phyloP scores from a whole-genome alignment of 805 yeast genomes.

The Pichia membranifaciens region DNA sequence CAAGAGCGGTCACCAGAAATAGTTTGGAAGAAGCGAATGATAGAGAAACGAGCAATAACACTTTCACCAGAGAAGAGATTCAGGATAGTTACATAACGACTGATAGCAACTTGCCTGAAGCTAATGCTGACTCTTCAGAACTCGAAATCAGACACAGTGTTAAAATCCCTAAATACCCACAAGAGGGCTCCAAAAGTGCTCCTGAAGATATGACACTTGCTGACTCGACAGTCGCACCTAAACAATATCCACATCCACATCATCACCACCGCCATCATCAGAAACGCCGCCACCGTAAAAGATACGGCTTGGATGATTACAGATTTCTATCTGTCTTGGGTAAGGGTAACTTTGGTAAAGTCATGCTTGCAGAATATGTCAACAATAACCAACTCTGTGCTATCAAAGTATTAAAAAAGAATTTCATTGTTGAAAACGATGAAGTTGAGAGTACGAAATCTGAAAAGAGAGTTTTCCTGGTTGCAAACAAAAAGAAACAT shows the following conservation, averaged over 20 bases:
- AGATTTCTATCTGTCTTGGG: slow-evolving; percentile 92
- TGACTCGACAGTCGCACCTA: slow-evolving; percentile 1
- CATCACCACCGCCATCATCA: slow-evolving; percentile 25
- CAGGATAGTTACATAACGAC: not conserved
- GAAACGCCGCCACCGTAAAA: slow-evolving; percentile 48
- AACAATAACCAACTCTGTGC: slow-evolving; percentile 82
- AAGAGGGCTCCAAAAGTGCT: not conserved
- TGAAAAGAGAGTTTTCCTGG: slow-evolving; percentile 82
- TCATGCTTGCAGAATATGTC: slow-evolving; percentile 92
- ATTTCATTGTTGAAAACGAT: slow-evolving; percentile 89
- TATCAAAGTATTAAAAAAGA: slow-evolving; percentile 92
- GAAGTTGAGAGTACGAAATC: slow-evolving; percentile 94
- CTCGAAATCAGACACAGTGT: not conserved
- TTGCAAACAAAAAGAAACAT: slow-evolving; percentile 74
- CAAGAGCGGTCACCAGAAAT: slow-evolving; percentile 20
- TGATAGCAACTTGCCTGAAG: not conserved
- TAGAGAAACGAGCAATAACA: slow-evolving; percentile 4
- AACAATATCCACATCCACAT: slow-evolving; percentile 11
- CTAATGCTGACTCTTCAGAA: not conserved
- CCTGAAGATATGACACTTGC: not conserved
- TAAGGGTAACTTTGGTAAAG: slow-evolving; percentile 98
- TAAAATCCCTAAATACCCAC: slow-evolving; percentile 5
- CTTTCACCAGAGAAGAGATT: not conserved
- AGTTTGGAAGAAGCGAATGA: slow-evolving; percentile 2
- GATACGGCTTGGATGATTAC: slow-evolving; percentile 91